Conservation (phyloP, 108 stramenopile species). For the Cyclotella choctawhatcheeana region DNA sequence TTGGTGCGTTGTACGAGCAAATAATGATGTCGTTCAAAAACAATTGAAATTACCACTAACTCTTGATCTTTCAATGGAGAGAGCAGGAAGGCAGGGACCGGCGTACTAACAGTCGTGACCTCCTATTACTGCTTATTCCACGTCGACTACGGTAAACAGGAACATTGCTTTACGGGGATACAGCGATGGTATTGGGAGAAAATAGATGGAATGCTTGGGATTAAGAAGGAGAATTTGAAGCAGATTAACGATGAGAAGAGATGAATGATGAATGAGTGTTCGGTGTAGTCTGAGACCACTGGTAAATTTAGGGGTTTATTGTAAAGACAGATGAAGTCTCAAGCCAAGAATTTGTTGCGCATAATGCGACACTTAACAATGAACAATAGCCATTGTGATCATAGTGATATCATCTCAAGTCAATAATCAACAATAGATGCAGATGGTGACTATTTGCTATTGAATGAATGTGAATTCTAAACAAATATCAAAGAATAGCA, state of each 20-base stretch:
- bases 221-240: slow-evolving; percentile 30
- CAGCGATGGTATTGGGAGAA: slow-evolving; percentile 53
- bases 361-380: too few relatives aligned
- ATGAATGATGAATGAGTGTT: too few relatives aligned
- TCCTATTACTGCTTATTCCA: slow-evolving; percentile 48
- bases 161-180: slow-evolving; percentile 46
- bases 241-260: slow-evolving; percentile 3
- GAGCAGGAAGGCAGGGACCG: slow-evolving; percentile 48
- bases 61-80: background rate
- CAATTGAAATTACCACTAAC: background rate
- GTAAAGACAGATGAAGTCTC: too few relatives aligned
- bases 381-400: too few relatives aligned
- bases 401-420: too few relatives aligned
- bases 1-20: slow-evolving; percentile 22
- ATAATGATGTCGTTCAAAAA: background rate
- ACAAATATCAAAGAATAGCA: too few relatives aligned
- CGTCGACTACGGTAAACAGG: slow-evolving; percentile 47
- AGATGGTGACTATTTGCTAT: too few relatives aligned
- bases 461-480: too few relatives aligned
- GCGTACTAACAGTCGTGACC: slow-evolving; percentile 40
- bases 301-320: too few relatives aligned
- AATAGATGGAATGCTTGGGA: slow-evolving; percentile 41
- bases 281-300: too few relatives aligned
- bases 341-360: too few relatives aligned
- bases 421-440: too few relatives aligned